Percentiles rank a stretch among this genome's conserved stretches.
Conservation (phyloP, 1,139 yeast genomes). For the Yamadazyma diospyri region DNA sequence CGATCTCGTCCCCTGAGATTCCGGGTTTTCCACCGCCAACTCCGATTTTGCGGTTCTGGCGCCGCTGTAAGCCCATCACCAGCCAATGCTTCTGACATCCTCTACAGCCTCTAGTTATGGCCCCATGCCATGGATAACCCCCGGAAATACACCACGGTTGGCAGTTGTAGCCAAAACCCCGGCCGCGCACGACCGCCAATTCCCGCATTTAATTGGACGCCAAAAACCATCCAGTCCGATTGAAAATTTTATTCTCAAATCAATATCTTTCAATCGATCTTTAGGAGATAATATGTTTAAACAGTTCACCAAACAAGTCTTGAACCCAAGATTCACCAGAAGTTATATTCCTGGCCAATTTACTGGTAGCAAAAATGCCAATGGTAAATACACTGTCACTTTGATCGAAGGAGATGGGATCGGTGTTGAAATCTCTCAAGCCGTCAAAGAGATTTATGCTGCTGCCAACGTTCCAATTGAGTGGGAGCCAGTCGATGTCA, state of each 20-base stretch:
- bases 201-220: too few species aligned
- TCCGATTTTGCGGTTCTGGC: too few species aligned
- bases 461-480: slow-evolving; percentile 95
- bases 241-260: slow-evolving; percentile 5
- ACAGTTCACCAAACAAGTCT: slow-evolving; percentile 34
- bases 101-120: too few species aligned
- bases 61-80: too few species aligned
- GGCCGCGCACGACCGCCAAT: too few species aligned
- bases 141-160: too few species aligned
- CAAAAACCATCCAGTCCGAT: slow-evolving; percentile 4
- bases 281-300: too few species aligned
- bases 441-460: slow-evolving; percentile 84
- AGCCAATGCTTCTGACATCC: too few species aligned
- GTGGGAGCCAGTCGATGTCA: slow-evolving; percentile 96
- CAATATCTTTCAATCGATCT: slow-evolving; percentile 1
- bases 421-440: slow-evolving; percentile 91
- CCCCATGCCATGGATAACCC: too few species aligned
- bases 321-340: slow-evolving; percentile 42
- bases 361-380: slow-evolving; percentile 43
- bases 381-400: slow-evolving; percentile 86
- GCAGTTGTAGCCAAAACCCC: too few species aligned
- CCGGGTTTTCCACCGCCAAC: too few species aligned
- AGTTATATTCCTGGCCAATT: slow-evolving; percentile 48
- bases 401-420: slow-evolving; percentile 99
- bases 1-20: too few species aligned